Percentiles rank a stretch among this genome's conserved stretches.
Conservation (phyloP, 805 yeast species). For the Cyberlindnera americana region DNA sequence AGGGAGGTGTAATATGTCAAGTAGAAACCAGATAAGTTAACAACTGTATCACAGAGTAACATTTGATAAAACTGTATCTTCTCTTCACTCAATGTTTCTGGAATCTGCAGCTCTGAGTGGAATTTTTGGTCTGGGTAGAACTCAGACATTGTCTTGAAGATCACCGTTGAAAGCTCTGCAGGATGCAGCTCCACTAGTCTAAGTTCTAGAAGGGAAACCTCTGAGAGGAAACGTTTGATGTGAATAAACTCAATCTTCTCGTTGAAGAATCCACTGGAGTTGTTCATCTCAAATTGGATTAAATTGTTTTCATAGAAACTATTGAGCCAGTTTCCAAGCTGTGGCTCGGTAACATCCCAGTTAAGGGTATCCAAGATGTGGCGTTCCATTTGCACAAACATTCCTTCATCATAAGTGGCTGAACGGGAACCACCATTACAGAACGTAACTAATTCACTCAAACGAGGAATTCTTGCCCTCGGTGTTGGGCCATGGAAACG, state of each 20-base stretch:
- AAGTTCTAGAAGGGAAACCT: constrained; percentile 44
- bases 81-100: constrained; percentile 7
- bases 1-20: constrained; percentile 14
- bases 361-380: constrained; percentile 69
- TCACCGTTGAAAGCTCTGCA: constrained; percentile 24
- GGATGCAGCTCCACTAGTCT: constrained; percentile 40
- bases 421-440: constrained; percentile 58
- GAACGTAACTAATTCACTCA: constrained; percentile 64
- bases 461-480: constrained; percentile 70
- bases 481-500: constrained; percentile 67
- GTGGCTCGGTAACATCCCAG: constrained; percentile 72
- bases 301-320: constrained; percentile 42
- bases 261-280: constrained; percentile 17
- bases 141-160: constrained; percentile 18
- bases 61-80: constrained; percentile 12
- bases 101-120: constrained; percentile 16
- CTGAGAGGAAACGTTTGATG: constrained; percentile 47
- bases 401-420: constrained; percentile 60
- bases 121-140: constrained; percentile 12
- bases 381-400: constrained; percentile 83
- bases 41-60: constrained; percentile 12
- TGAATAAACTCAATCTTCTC: constrained; percentile 38
- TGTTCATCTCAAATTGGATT: constrained; percentile 34
- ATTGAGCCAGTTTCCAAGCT: constrained; percentile 44
- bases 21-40: constrained; percentile 11